phyloP scores from a whole-genome alignment of 306 rosid species.

The Inga leiocalycina region DNA sequence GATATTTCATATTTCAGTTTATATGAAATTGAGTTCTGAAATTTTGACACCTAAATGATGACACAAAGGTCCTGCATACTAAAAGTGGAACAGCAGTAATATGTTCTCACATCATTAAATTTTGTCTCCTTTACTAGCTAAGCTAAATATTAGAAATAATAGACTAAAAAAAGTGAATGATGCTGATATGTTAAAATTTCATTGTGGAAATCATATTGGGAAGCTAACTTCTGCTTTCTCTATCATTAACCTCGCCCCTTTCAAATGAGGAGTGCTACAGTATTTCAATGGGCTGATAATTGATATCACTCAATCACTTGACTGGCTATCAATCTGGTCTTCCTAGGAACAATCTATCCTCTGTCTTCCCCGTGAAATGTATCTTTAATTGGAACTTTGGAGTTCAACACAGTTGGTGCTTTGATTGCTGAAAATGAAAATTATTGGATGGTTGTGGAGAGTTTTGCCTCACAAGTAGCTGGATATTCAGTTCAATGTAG shows the following conservation, averaged over 20 bases:
- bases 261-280: not conserved
- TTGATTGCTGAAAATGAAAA: conserved; percentile 21
- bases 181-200: not conserved
- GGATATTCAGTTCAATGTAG: not conserved
- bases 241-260: not conserved
- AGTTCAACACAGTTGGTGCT: not conserved
- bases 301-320: not conserved
- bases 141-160: not conserved
- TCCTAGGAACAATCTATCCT: not conserved
- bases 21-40: not conserved
- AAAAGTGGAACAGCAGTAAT: not conserved
- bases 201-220: not conserved
- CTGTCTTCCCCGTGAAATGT: not conserved
- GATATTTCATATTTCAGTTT: not conserved
- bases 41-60: not conserved
- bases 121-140: not conserved
- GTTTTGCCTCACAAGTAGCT: conserved; percentile 21
- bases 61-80: not conserved
- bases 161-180: not conserved
- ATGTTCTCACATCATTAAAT: not conserved
- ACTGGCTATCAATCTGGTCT: conserved; percentile 13
- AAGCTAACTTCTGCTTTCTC: not conserved
- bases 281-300: conserved; percentile 1
- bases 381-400: not conserved
- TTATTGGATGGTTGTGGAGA: conserved; percentile 4